Evolutionary conservation across 148 eudicot species (phyloP).

Genomic region (Mesembryanthemum crystallinum): DNA sequence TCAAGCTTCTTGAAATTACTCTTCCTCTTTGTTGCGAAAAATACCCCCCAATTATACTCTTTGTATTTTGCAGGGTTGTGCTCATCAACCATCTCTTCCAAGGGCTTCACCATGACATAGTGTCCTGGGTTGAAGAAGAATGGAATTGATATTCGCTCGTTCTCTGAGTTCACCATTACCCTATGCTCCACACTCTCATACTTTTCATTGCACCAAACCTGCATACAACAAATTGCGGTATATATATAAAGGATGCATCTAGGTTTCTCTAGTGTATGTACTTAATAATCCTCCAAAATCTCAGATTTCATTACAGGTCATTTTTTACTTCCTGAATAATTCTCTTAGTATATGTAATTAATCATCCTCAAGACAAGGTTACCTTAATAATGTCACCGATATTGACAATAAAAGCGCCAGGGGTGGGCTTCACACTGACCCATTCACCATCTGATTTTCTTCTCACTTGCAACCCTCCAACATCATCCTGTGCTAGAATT

Average conservation of each 20-base stretch:
- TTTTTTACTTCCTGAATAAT: too few species aligned
- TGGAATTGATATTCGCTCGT: conserved; percentile 49
- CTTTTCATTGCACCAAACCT: conserved; percentile 62
- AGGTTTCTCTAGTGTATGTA: too few species aligned
- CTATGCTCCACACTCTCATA: conserved; percentile 67
- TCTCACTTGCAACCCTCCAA: conserved; percentile 47
- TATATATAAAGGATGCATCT: neutral
- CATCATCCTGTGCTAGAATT: conserved; percentile 44
- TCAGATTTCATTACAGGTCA: too few species aligned
- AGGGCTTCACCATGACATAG: conserved; percentile 43
- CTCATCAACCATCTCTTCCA: conserved; percentile 39
- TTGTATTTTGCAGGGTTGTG: conserved; percentile 41
- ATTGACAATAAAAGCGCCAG: conserved; percentile 42
- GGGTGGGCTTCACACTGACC: conserved; percentile 41
- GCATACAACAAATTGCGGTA: neutral
- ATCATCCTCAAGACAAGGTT: neutral
- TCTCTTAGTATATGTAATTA: too few species aligned
- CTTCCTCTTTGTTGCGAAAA: conserved; percentile 30
- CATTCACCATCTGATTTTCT: conserved; percentile 48
- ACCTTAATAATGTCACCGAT: conserved; percentile 41
- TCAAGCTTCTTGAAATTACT: conserved; percentile 52
- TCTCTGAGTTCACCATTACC: conserved; percentile 43
- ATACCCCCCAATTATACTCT: conserved; percentile 45
- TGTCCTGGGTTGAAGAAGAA: conserved; percentile 57
- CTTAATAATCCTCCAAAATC: too few species aligned